Base-by-base conservation (phyloP, 345 rosid genomes). In the Gossypioides kirkii region DNA sequence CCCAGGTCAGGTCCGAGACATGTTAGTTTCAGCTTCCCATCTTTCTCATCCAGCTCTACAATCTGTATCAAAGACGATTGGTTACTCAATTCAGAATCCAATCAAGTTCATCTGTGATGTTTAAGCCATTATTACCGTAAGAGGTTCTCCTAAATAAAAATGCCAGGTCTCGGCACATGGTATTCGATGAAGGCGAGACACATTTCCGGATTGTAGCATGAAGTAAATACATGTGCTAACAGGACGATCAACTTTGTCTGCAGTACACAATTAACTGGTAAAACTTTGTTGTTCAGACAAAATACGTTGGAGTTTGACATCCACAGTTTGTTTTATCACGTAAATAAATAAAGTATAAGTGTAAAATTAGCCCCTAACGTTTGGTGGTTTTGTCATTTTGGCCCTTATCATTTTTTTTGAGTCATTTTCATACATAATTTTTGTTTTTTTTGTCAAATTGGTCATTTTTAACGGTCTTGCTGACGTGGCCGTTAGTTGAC, bases 151-250 rank as follows among this genome's bases (percentile, higher is more conserved):
- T 38, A 70, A 43, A 76, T 88, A 92, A 58, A 90, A 92, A 66
- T 92, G 97, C 90, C 95, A 90, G 6, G 92, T 90, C 81, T 90
- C 89, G 43, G 96, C 91, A 74, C 88, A 85, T 46, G 94, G 94
- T 55, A 87, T 86, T 9, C 94, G 87, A 82, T 92, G 97, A 43
- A 92, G 88, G 59, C 61, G 88, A 1, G 94, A 86, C 55, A 92
- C 91, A 11, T 73, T 74, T 38, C 94, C 91, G n/a, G 94, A 84
- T 75, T 91, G 96, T 69, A 90, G 84, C 85, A 92, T 72, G 82
- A 86, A 90, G 87, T 92, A 92, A 61, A 90, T 86, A 11, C 80
- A 74, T 64, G 97, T 81, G 90, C 94, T 90, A 73, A 87, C 90
- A 7, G 80, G 22, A 13, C 89, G 90, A 77, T 84, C 96, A 61